Percentiles rank a stretch among this genome's conserved stretches.
Conservation (phyloP, 805 yeast species). For the Metschnikowia shivogae region DNA sequence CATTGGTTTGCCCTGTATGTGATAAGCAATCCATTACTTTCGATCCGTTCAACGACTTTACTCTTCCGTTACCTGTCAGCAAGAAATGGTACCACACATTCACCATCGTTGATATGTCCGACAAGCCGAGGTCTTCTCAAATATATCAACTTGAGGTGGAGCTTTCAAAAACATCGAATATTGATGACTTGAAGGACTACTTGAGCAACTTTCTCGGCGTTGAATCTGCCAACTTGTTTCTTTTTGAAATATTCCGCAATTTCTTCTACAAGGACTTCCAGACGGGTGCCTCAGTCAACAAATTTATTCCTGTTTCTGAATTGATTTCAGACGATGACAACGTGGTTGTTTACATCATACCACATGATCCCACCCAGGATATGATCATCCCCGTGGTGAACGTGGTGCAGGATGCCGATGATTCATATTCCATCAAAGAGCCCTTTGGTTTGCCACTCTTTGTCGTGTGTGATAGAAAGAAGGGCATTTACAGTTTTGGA, state of each 20-base stretch:
- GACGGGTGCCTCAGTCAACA: slow-evolving; percentile 46
- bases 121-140: slow-evolving; percentile 37
- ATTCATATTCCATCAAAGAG: slow-evolving; percentile 34
- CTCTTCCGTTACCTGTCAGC: slow-evolving; percentile 80
- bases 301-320: slow-evolving; percentile 63
- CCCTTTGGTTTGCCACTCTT: slow-evolving; percentile 78
- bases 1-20: slow-evolving; percentile 85
- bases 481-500: slow-evolving; percentile 54
- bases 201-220: slow-evolving; percentile 47
- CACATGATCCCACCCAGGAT: slow-evolving; percentile 41
- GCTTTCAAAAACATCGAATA: slow-evolving; percentile 59
- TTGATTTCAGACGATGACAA: slow-evolving; percentile 60
- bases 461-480: slow-evolving; percentile 46
- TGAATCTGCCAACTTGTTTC: slow-evolving; percentile 23
- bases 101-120: slow-evolving; percentile 51
- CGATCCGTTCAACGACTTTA: slow-evolving; percentile 89
- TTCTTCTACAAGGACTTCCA: slow-evolving; percentile 71
- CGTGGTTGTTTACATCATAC: slow-evolving; percentile 56
- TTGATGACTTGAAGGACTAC: slow-evolving; percentile 57
- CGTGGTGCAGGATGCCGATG: slow-evolving; percentile 33
- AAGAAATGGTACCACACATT: slow-evolving; percentile 68
- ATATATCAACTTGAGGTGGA: slow-evolving; percentile 61
- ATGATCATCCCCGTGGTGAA: slow-evolving; percentile 58
- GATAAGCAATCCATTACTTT: slow-evolving; percentile 76
- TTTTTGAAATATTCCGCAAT: slow-evolving; percentile 50